phyloP scores from a whole-genome alignment of 2,329 filamentous ascomycete genomes.

The Rachicladosporium sp. region DNA sequence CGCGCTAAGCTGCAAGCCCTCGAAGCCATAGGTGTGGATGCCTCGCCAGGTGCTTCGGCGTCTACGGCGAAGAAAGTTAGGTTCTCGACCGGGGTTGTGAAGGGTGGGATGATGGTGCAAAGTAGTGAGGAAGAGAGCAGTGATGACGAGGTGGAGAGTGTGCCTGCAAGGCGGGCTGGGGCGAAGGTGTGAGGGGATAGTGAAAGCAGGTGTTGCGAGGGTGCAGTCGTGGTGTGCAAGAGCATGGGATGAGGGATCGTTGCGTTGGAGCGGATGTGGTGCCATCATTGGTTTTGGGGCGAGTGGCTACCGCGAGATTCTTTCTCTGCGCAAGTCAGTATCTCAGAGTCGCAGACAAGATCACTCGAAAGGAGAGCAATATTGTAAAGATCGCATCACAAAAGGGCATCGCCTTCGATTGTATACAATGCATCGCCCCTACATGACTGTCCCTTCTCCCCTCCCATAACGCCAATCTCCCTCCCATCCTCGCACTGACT shows the following conservation, averaged over 20 bases:
- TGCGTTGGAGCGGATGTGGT: too few species aligned
- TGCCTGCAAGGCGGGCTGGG: slow-evolving; percentile 2
- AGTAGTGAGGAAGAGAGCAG: slow-evolving; percentile 4
- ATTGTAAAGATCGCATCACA: too few species aligned
- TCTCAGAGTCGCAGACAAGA: too few species aligned
- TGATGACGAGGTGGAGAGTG: slow-evolving; percentile 5
- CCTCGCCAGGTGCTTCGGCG: slow-evolving; percentile 2
- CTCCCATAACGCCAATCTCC: not conserved
- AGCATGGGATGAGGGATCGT: too few species aligned
- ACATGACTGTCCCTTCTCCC: not conserved
- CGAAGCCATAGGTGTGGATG: slow-evolving; percentile 15
- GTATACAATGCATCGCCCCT: not conserved
- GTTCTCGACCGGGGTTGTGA: not conserved
- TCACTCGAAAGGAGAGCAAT: too few species aligned
- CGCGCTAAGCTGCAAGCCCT: slow-evolving; percentile 24
- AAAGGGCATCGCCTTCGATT: not conserved
- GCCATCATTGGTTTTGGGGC: too few species aligned
- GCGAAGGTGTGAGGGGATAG: too few species aligned
- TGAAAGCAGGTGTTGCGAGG: too few species aligned
- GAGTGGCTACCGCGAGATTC: too few species aligned
- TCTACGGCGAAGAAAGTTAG: slow-evolving; percentile 1
- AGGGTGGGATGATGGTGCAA: slow-evolving; percentile 1
- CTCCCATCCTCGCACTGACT: slow-evolving; percentile 24
- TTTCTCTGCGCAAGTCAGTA: too few species aligned
- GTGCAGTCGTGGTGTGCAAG: too few species aligned